These are phyloP conservation scores for Daucus carota DNA, from an alignment of 129 eudicot species.

Conservation along the genomic window DNA sequence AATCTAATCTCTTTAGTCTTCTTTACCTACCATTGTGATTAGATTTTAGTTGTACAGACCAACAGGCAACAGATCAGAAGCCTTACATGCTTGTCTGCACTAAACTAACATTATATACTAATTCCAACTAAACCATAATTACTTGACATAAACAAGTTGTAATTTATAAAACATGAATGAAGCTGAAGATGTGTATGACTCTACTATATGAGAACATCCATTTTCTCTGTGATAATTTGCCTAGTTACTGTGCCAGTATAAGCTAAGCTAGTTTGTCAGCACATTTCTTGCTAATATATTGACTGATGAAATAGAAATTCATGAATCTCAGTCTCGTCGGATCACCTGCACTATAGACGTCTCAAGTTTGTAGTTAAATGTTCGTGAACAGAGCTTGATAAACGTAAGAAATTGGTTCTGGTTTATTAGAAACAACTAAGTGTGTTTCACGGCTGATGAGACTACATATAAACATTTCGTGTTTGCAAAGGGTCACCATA, in stretches of 20 bases:
- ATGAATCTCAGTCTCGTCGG: neutral
- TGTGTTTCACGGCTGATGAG: neutral
- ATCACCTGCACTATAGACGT: neutral
- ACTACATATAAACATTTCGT: too few species aligned
- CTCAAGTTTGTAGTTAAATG: neutral
- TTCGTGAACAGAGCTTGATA: neutral
- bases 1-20: neutral
- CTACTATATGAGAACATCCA: too few species aligned
- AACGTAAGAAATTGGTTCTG: neutral
- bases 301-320: neutral
- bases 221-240: too few species aligned
- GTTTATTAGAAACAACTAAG: too few species aligned
- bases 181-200: neutral
- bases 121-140: neutral
- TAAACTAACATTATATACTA: neutral
- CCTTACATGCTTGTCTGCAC: slow-evolving; percentile 1
- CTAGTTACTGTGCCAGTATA: too few species aligned
- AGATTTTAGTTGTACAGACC: neutral
- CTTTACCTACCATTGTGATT: neutral
- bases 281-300: neutral
- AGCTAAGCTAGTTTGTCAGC: neutral
- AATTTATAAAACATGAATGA: neutral
- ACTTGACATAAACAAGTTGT: neutral
- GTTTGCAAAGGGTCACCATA: too few species aligned
- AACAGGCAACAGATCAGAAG: slow-evolving; percentile 4